Evolutionary conservation across 441 rosid genomes (phyloP).

Genomic region (Bocquillonia castaneifolia): DNA sequence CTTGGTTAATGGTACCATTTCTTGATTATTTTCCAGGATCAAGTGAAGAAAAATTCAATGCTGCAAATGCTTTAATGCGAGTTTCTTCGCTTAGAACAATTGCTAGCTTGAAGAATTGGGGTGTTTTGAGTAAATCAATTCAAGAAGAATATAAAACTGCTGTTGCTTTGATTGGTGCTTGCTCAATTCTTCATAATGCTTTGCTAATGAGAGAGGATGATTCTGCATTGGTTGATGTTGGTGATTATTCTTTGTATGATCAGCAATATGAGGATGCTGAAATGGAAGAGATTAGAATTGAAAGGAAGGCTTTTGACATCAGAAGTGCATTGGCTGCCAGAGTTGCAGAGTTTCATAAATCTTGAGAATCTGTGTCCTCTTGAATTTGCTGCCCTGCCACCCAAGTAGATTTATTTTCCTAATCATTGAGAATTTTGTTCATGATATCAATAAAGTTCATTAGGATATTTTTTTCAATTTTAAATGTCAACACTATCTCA

Average conservation of each 20-base stretch:
- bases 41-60: constrained; percentile 39
- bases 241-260: constrained; percentile 27
- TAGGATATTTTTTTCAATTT: too few relatives aligned
- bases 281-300: constrained; percentile 24
- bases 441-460: too few relatives aligned
- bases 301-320: constrained; percentile 27
- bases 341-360: constrained; percentile 23
- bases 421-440: not conserved
- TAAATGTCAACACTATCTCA: too few relatives aligned
- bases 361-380: constrained; percentile 15
- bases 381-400: not conserved
- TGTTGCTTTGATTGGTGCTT: constrained; percentile 51
- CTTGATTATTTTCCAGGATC: constrained; percentile 33
- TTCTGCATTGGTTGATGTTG: constrained; percentile 41
- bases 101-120: constrained; percentile 57
- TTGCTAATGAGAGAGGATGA: constrained; percentile 56
- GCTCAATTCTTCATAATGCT: constrained; percentile 62
- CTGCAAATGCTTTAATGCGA: constrained; percentile 30
- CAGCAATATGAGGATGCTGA: constrained; percentile 25
- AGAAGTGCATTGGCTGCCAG: constrained; percentile 40
- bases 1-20: constrained; percentile 64
- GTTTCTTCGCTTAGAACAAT: constrained; percentile 34
- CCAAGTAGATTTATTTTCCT: constrained; percentile 8
- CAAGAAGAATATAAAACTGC: constrained; percentile 51
- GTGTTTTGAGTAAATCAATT: constrained; percentile 41